Evolutionary conservation across 1,284 basidiomycete genomes (phyloP).

Genomic region (Termitomyces sp.): DNA sequence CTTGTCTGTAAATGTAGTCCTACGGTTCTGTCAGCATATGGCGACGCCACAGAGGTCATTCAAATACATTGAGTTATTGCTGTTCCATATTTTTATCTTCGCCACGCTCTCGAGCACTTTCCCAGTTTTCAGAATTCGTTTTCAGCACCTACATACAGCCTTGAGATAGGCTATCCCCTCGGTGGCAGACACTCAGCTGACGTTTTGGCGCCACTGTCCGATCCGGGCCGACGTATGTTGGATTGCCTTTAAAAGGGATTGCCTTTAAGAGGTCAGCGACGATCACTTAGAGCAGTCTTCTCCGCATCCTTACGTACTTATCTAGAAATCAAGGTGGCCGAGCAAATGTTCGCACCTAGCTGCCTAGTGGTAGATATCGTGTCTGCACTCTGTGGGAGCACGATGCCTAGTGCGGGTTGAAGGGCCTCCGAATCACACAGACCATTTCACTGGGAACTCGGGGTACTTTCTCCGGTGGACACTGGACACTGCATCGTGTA

Average conservation of each 20-base stretch:
- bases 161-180: background rate
- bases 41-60: background rate
- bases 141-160: no score
- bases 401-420: background rate
- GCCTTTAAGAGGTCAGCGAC: background rate
- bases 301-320: background rate
- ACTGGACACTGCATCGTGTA: background rate
- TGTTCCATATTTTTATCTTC: background rate
- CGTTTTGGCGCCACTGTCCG: background rate
- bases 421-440: background rate
- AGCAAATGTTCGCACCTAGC: background rate
- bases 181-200: background rate
- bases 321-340: background rate
- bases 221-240: background rate
- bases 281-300: background rate
- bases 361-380: background rate
- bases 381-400: background rate
- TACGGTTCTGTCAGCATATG: background rate
- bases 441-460: background rate
- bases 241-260: background rate
- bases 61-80: no score
- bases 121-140: background rate
- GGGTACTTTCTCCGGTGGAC: background rate
- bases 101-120: no score
- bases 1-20: background rate